These are phyloP conservation scores for Breynia disticha DNA, from an alignment of 441 rosid genomes.

Conservation along the genomic window DNA sequence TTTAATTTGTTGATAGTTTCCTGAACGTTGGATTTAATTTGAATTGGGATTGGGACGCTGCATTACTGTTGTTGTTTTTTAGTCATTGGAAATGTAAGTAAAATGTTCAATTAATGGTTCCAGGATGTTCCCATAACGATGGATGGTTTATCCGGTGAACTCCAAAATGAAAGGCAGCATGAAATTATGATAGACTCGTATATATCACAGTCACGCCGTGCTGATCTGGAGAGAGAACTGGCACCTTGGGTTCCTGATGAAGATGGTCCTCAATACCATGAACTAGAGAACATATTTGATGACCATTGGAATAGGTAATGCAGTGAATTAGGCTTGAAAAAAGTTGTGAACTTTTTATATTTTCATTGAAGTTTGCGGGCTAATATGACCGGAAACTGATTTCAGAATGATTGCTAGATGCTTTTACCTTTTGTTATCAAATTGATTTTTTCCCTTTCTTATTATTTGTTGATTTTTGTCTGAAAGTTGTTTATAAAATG, in stretches of 20 bases:
- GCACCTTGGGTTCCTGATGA: constrained; percentile 81
- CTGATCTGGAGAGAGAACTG: constrained; percentile 61
- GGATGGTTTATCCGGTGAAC: constrained; percentile 45
- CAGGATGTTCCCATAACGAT: constrained; percentile 73
- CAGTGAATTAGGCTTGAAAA: constrained; percentile 12
- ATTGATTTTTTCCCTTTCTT: too few relatives aligned
- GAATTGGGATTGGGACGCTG: neutral
- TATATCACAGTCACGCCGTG: constrained; percentile 56
- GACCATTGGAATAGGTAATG: constrained; percentile 55
- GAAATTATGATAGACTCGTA: constrained; percentile 74
- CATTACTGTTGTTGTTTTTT: neutral
- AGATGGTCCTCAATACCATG: constrained; percentile 54
- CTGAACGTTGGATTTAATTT: neutral
- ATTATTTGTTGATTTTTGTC: too few relatives aligned
- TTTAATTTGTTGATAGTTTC: too few relatives aligned
- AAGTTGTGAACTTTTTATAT: constrained; percentile 8
- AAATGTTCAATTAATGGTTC: constrained; percentile 16
- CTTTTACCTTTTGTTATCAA: too few relatives aligned
- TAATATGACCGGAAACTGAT: neutral
- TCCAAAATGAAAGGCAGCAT: constrained; percentile 41
- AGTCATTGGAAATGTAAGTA: constrained; percentile 7
- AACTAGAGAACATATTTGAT: constrained; percentile 65
- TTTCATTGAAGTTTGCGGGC: constrained; percentile 4
- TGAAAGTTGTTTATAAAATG: too few relatives aligned
- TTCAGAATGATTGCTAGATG: too few relatives aligned